These are phyloP conservation scores for Colletotrichum sp. DNA, from an alignment of 2,329 filamentous ascomycete genomes.

Conservation along the genomic window DNA sequence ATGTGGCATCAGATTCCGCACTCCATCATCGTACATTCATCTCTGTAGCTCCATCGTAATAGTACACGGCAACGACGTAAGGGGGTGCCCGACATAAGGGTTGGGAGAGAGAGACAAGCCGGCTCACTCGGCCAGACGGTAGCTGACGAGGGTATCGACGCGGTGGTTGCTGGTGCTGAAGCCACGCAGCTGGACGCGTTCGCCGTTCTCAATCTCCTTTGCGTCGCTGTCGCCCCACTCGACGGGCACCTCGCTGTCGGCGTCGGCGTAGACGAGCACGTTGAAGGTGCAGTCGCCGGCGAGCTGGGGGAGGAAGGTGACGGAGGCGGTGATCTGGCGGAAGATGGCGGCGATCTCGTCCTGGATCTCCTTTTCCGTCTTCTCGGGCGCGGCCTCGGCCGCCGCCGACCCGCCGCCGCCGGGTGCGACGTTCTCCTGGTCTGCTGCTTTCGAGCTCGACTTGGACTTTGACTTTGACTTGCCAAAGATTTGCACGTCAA, in stretches of 20 bases:
- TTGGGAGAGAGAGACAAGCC: not conserved
- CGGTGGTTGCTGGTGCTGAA: slow-evolving; percentile 96
- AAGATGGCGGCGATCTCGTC: slow-evolving; percentile 96
- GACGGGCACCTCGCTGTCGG: slow-evolving; percentile 93
- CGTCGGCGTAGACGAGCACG: slow-evolving; percentile 95
- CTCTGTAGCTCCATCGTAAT: not conserved
- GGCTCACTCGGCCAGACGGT: slow-evolving; percentile 58
- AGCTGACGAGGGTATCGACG: slow-evolving; percentile 95
- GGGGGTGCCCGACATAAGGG: no score
- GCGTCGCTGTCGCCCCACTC: slow-evolving; percentile 99
- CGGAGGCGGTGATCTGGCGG: slow-evolving; percentile 95
- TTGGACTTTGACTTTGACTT: slow-evolving; percentile 42
- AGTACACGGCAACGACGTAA: not conserved
- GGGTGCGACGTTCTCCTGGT: slow-evolving; percentile 74
- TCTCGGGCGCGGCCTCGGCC: slow-evolving; percentile 60
- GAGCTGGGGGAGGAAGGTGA: slow-evolving; percentile 94
- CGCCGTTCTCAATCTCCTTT: slow-evolving; percentile 92
- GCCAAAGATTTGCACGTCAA: slow-evolving; percentile 68
- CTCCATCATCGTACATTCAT: not conserved
- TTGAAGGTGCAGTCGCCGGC: slow-evolving; percentile 98
- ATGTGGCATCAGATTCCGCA: not conserved
- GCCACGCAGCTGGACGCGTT: slow-evolving; percentile 92
- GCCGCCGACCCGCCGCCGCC: slow-evolving; percentile 37
- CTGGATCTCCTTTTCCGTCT: slow-evolving; percentile 93
- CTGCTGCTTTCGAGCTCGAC: slow-evolving; percentile 57